Base-by-base conservation (phyloP, 106 monocot genomes). In the Posidonia australis region DNA sequence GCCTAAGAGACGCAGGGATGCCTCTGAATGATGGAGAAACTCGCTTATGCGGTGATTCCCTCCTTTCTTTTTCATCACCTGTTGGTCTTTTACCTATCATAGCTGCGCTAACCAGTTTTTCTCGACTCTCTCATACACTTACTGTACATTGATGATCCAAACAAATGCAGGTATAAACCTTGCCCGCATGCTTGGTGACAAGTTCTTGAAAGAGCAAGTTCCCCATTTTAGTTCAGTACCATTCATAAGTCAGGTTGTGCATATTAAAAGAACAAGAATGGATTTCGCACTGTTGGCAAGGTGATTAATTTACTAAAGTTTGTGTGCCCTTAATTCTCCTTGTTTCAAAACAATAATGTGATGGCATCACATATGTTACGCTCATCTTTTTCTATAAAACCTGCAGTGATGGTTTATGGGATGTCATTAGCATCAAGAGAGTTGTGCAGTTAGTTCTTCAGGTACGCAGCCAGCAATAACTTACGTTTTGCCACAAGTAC, bases 351-450 rank as follows among this genome's bases (percentile, higher is more conserved):
- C n/a, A n/a, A 7, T 36, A 36, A 7, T 2, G 20, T 41, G 36
- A 13, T 10, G 23, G 12, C 4, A 55, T 52, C 14, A 31, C 52
- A 55, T n/a, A 21, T 56, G 13, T 48, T 48, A 22, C 20, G 23
- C 44, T 31, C 13, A 25, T 45, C 0, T 16, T 29, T 62, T 47
- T 30, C 13, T 49, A 32, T 16, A 44, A 73, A 55, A 48, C 20
- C 29, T 77, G 73, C 70, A 94, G 94, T 75, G 94, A 94, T 72
- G 94, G 94, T 26, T 69, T 94, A 26, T 94, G 94, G 94, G 94
- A 94, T 78, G 94, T 94, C 53, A 80, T 94, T 16, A 82, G 80
- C 65, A 64, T 64, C 42, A 94, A 77, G 68, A 84, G 72, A 69
- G 89, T 84, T 41, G 76, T 70, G 13, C 83, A 84, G 59, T 70